These are phyloP conservation scores for Sordariomycetes sp. DNA, from an alignment of 2,329 filamentous ascomycete species.

Conservation along the genomic window DNA sequence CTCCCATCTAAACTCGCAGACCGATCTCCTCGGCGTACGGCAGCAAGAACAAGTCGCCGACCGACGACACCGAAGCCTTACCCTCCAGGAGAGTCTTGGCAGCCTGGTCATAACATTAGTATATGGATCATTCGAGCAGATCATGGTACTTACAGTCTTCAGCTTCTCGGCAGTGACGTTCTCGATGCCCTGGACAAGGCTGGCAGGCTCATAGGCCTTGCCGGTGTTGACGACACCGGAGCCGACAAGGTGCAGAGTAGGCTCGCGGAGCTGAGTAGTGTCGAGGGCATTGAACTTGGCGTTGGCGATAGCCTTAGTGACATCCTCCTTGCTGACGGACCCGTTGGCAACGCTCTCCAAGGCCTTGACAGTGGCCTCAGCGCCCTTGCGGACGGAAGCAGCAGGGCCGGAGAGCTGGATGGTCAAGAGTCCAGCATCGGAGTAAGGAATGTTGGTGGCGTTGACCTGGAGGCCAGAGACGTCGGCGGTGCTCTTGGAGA, in stretches of 20 bases:
- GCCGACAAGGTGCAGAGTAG: conserved; percentile 75
- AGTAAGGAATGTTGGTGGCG: conserved; percentile 78
- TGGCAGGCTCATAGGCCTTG: conserved; percentile 76
- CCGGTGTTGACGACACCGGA: conserved; percentile 72
- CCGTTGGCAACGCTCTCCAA: conserved; percentile 75
- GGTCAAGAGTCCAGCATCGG: conserved; percentile 83
- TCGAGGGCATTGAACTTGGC: conserved; percentile 91
- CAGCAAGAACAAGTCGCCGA: conserved; percentile 85
- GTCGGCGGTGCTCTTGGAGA: conserved; percentile 67
- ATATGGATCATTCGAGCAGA: not conserved
- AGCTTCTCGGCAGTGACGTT: conserved; percentile 76
- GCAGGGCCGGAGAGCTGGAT: conserved; percentile 74
- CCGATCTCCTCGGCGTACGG: conserved; percentile 93
- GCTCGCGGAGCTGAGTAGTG: conserved; percentile 65
- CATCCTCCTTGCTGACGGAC: conserved; percentile 69
- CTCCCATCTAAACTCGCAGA: conserved; percentile 70
- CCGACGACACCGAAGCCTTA: conserved; percentile 81
- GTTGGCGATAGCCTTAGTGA: conserved; percentile 83
- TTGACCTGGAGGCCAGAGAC: conserved; percentile 58
- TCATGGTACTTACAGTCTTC: conserved; percentile 59
- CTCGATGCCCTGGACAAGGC: conserved; percentile 70
- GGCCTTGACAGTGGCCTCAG: conserved; percentile 68
- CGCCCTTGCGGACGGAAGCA: conserved; percentile 61
- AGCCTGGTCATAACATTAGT: conserved; percentile 44
- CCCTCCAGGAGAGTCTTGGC: conserved; percentile 80